phyloP scores from a whole-genome alignment of 805 yeast genomes.

The Yamadazyma paraphyllophila region DNA sequence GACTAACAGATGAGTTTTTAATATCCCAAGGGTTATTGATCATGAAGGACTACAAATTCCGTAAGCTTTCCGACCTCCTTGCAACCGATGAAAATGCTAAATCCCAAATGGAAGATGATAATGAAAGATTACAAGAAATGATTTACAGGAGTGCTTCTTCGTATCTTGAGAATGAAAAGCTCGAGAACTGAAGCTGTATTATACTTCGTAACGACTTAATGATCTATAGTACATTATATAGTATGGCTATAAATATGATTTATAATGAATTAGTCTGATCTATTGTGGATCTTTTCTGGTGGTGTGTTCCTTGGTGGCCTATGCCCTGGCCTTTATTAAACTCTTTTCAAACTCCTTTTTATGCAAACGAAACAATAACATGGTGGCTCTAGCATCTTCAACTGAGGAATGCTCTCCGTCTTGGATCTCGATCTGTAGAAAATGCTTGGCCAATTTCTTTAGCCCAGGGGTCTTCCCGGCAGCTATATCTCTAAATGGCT shows the following conservation, averaged over 20 bases:
- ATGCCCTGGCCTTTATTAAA: not conserved
- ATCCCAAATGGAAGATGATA: conserved; percentile 16
- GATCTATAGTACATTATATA: not conserved
- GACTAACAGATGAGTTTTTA: conserved; percentile 19
- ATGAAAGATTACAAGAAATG: conserved; percentile 29
- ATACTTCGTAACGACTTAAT: not conserved
- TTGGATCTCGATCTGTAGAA: conserved; percentile 64
- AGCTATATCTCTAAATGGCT: conserved; percentile 56
- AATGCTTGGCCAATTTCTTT: conserved; percentile 58
- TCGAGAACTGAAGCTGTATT: conserved; percentile 30
- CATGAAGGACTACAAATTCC: conserved; percentile 11
- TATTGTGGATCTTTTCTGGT: no score
- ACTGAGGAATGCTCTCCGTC: conserved; percentile 78
- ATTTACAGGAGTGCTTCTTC: conserved; percentile 36
- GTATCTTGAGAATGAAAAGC: conserved; percentile 32
- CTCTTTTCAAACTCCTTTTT: conserved; percentile 59
- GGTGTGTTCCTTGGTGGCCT: not conserved
- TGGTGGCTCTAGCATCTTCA: conserved; percentile 87
- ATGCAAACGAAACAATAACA: conserved; percentile 68
- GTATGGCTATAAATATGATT: not conserved
- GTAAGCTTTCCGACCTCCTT: conserved; percentile 11
- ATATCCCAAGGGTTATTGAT: conserved; percentile 9
- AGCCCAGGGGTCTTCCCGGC: conserved; percentile 72
- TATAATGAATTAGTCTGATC: no score
- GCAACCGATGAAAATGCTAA: conserved; percentile 14